Evolutionary conservation across 257 asterid species (phyloP).

Genomic region (Dorcoceras hygrometricum): DNA sequence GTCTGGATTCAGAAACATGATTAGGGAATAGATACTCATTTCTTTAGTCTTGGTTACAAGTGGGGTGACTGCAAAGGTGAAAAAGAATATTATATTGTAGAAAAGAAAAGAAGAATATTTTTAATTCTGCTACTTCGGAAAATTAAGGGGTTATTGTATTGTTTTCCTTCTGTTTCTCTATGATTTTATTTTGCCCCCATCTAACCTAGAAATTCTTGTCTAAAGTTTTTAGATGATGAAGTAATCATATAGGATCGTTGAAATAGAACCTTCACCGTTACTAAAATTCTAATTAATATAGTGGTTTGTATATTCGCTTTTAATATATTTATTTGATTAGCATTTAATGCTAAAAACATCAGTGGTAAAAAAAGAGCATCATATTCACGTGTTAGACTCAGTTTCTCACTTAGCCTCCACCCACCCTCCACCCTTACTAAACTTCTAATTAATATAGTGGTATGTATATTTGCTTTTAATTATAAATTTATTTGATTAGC

Average conservation of each 20-base stretch:
- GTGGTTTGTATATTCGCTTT: background rate
- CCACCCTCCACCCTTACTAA: too few relatives aligned
- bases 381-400: background rate
- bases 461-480: constrained; percentile 1
- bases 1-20: background rate
- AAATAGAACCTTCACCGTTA: too few relatives aligned
- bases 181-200: too few relatives aligned
- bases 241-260: too few relatives aligned
- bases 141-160: too few relatives aligned
- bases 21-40: background rate
- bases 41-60: background rate
- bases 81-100: too few relatives aligned
- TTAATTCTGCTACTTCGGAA: too few relatives aligned
- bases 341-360: background rate
- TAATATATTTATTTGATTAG: background rate
- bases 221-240: too few relatives aligned
- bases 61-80: background rate
- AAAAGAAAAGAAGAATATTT: too few relatives aligned
- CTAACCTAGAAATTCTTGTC: too few relatives aligned
- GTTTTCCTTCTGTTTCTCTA: too few relatives aligned
- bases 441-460: background rate
- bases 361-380: constrained; percentile 15
- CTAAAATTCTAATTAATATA: background rate
- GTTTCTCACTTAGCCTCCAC: too few relatives aligned
- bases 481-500: background rate